Conservation (phyloP, 2,329 filamentous ascomycete species). For the Pseudocercospora eumusae region DNA sequence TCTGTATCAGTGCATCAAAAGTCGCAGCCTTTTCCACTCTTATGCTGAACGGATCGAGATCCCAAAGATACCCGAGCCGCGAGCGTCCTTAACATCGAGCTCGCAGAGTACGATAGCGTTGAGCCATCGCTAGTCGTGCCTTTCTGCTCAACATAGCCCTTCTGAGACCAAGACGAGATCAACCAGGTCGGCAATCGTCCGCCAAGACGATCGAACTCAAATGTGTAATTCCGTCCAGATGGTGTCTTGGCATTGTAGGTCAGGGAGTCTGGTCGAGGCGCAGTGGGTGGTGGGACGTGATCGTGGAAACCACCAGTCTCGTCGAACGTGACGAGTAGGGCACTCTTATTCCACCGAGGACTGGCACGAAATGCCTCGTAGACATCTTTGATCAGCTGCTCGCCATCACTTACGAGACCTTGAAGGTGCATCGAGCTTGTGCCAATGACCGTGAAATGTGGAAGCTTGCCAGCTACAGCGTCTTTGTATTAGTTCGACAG, state of each 20-base stretch:
- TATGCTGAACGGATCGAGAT: constrained; percentile 13
- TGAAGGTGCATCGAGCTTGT: constrained; percentile 44
- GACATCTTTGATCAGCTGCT: constrained; percentile 46
- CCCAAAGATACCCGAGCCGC: constrained; percentile 13
- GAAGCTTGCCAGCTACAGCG: constrained; percentile 31
- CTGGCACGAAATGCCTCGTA: constrained; percentile 47
- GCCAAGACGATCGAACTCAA: constrained; percentile 45
- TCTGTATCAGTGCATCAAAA: constrained; percentile 14
- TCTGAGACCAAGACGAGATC: constrained; percentile 40
- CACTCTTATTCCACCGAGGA: constrained; percentile 44
- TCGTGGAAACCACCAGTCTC: constrained; percentile 47
- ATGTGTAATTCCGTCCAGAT: constrained; percentile 41
- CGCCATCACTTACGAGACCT: constrained; percentile 44
- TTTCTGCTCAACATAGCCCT: constrained; percentile 11
- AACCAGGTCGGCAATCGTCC: constrained; percentile 45
- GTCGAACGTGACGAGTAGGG: constrained; percentile 47
- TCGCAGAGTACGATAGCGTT: constrained; percentile 12
- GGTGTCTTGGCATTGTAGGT: constrained; percentile 38
- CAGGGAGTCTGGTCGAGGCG: constrained; percentile 41
- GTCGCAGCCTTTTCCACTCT: constrained; percentile 18
- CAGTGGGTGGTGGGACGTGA: constrained; percentile 44
- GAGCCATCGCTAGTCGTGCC: constrained; percentile 14
- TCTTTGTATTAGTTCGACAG: constrained; percentile 32
- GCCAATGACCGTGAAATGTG: constrained; percentile 34
- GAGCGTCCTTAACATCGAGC: constrained; percentile 14